Evolutionary conservation across 257 asterid species (phyloP).

Genomic region (Solanum ossicruentum): DNA sequence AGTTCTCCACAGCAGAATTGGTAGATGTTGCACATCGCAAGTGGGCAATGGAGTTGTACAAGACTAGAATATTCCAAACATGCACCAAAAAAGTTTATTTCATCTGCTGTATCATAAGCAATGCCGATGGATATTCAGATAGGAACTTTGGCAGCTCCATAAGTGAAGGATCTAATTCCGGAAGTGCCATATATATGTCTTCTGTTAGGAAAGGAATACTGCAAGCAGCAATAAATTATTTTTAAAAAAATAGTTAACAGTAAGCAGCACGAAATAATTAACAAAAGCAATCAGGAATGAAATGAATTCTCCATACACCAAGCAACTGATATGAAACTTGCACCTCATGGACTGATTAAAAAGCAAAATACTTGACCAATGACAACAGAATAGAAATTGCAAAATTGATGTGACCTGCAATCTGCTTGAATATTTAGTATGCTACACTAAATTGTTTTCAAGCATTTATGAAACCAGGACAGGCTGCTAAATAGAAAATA

Average conservation of each 20-base stretch:
- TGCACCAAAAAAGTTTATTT: conserved; percentile 14
- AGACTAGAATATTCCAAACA: neutral
- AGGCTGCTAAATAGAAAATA: neutral
- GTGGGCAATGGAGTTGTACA: neutral
- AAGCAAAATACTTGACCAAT: neutral
- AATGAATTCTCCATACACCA: neutral
- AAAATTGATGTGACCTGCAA: neutral
- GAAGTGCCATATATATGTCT: conserved; percentile 97
- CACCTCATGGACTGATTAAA: neutral
- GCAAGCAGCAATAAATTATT: conserved; percentile 5
- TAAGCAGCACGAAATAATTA: neutral
- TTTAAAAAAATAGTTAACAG: neutral
- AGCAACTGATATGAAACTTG: neutral
- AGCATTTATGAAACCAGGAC: neutral
- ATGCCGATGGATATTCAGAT: conserved; percentile 61
- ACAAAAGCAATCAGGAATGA: neutral
- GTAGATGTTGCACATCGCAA: neutral
- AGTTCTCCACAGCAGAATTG: neutral
- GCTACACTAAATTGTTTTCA: neutral
- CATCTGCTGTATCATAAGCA: conserved; percentile 35
- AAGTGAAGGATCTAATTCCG: conserved; percentile 67
- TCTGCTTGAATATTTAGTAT: neutral
- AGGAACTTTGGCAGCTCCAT: conserved; percentile 59
- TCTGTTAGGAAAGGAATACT: conserved; percentile 97
- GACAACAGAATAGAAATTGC: neutral